These are phyloP conservation scores for Clarireedia homoeocarpa DNA, from an alignment of 2,329 filamentous ascomycete genomes.

Conservation along the genomic window DNA sequence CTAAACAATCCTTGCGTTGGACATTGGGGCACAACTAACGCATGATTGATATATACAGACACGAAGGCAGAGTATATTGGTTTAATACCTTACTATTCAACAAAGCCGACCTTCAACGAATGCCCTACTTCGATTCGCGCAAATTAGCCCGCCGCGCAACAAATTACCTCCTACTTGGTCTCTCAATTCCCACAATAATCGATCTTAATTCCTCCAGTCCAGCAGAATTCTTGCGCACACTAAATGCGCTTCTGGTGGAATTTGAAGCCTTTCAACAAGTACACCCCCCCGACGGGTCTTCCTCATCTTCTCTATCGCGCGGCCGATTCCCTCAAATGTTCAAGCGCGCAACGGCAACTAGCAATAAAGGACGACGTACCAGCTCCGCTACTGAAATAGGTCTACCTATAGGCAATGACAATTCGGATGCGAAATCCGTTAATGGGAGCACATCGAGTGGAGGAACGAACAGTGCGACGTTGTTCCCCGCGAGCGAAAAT, in stretches of 20 bases:
- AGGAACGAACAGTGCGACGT: slow-evolving; percentile 27
- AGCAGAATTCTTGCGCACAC: slow-evolving; percentile 76
- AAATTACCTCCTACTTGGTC: slow-evolving; percentile 86
- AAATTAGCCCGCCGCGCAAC: slow-evolving; percentile 86
- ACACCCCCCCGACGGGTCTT: slow-evolving; percentile 68
- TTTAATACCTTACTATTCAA: slow-evolving; percentile 96
- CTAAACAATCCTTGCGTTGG: neutral
- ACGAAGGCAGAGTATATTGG: slow-evolving; percentile 94
- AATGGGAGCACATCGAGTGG: slow-evolving; percentile 33
- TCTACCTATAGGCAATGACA: slow-evolving; percentile 41
- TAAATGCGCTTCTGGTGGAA: slow-evolving; percentile 79
- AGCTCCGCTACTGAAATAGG: slow-evolving; percentile 55
- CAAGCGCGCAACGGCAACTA: slow-evolving; percentile 48
- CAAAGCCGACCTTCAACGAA: slow-evolving; percentile 66
- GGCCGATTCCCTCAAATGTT: slow-evolving; percentile 81
- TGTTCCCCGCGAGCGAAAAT: slow-evolving; percentile 49
- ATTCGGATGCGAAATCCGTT: slow-evolving; percentile 38
- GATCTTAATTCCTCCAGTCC: slow-evolving; percentile 77
- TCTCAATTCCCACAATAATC: slow-evolving; percentile 82
- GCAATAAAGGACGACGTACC: slow-evolving; percentile 47
- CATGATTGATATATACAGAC: slow-evolving; percentile 42
- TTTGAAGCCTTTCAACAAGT: slow-evolving; percentile 91
- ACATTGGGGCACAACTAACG: neutral
- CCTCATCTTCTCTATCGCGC: slow-evolving; percentile 57
- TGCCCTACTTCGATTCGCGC: slow-evolving; percentile 78